phyloP scores from a whole-genome alignment of 306 rosid species.

The Acacia melanoxylon region DNA sequence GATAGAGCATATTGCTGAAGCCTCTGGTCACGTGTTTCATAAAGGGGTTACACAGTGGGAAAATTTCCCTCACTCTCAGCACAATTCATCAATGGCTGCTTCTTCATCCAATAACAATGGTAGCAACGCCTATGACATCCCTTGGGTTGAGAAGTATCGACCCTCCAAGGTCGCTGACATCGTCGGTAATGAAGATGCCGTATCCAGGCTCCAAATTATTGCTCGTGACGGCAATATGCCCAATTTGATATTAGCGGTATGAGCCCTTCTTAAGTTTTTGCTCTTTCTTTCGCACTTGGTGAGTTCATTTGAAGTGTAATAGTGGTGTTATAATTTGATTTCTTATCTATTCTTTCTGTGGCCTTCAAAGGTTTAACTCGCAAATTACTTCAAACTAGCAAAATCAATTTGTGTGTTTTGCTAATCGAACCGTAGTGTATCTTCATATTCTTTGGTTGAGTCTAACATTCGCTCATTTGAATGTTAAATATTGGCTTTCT shows the following conservation, averaged over 20 bases:
- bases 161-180: constrained; percentile 80
- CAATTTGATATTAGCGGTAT: constrained; percentile 73
- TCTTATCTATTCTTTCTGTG: neutral
- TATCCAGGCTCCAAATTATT: constrained; percentile 85
- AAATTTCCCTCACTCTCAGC: neutral
- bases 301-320: neutral
- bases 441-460: neutral
- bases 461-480: neutral
- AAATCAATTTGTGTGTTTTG: neutral
- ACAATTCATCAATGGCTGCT: constrained; percentile 53
- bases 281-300: neutral
- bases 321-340: neutral
- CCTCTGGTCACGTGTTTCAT: constrained; percentile 41
- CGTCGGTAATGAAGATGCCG: constrained; percentile 90
- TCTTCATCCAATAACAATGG: constrained; percentile 32
- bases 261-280: neutral
- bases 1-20: constrained; percentile 51
- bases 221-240: constrained; percentile 98
- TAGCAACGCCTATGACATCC: constrained; percentile 58
- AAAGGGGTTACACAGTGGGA: no score
- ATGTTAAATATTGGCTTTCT: neutral
- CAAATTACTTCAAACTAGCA: neutral
- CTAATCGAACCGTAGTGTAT: neutral
- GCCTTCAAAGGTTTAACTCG: neutral
- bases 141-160: constrained; percentile 98